Evolutionary conservation across 1,284 basidiomycete species (phyloP), one percentile per base, ranked within the genome.

Genomic region (Malassezia globosa): DNA sequence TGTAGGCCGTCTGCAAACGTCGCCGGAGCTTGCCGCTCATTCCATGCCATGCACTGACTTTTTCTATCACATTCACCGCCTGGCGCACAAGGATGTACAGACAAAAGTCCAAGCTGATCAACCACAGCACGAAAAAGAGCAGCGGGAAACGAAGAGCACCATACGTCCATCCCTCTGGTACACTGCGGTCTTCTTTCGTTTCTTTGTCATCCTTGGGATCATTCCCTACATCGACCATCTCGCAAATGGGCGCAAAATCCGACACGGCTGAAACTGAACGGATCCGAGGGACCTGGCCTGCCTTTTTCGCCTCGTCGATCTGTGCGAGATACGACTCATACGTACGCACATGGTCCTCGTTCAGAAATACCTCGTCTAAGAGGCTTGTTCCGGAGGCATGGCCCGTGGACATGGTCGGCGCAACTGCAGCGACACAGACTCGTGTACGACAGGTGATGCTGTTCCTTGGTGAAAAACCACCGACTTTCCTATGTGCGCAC

Each of bases 51-150:
- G 67, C 45, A 5, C 56, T 42, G 10, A 60, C 42, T 33, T 53
- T 66, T 37, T 71, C 68, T 49, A 66, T 59, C 11, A 66, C 27
- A 33, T 69, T 69, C 43, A 95, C 92, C 14, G 90, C 69, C 72
- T 96, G 90, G 31, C 92, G 78, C 39, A 88, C 86, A 22, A 85
- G 58, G 34, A 96, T 80, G 67, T 96, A 75, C 25, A 85, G 74
- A 13, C 85, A 76, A 66, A 97, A 96, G 72, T 96, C 85, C 24
- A 80, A 76, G 25, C 81, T 77, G 58, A 97, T 95, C 72, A 92
- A 80, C 4, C 82, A 47, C 59, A 89, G 87, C 45, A 97, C 84
- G 60, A 88, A 77, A 54, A 78, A 72, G 83, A 71, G 50, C 3
- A 71, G 54, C 4, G 68, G 68, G 52, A 58, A 71, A 7, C 68